Base-by-base conservation (phyloP, 2,329 filamentous ascomycete genomes). In the Fusarium falciforme region DNA sequence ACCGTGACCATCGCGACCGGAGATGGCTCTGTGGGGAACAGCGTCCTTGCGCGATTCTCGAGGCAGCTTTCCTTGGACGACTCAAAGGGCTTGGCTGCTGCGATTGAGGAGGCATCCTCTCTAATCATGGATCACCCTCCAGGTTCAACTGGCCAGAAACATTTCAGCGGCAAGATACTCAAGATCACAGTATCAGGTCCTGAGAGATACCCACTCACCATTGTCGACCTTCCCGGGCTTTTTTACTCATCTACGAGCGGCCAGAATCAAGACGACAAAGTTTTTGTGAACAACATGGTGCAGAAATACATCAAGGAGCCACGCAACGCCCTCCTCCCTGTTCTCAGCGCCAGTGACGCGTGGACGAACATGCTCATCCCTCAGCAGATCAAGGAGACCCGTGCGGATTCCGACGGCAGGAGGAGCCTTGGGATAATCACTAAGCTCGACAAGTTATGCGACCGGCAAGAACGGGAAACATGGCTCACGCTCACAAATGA, bases 141-240 rank as follows among this genome's bases (percentile, higher is more conserved):
- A 12, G 20, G 35, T 7, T 16, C 36, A 11, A 33, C 8, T 3
- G 22, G 29, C 1, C 8, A 42, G n/a, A n/a, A 9, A 12, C 38
- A 42, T 20, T 77, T 77, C 25, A 66, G 44, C 4, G 59, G 68
- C 8, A 78, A 82, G 47, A 73, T 77, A 4, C 71, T 82, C 1
- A 74, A 74, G 2, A 74, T 81, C 47, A 76, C 78, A 35, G 36
- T 78, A 7, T 67, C 61, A 1, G 75, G 77, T 4, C 72, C 77
- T 5, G 70, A 63, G 0, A 76, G 73, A 4, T 71, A 74, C 1
- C 83, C 85, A 40, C 80, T 88, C 8, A 87, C 85, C 1, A 78
- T 88, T 1, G 85, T 88, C 1, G 86, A 88, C 68, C 77, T 88
- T 1, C 86, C 85, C 1, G 85, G 86, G 1, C 78, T 88, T 3